Conservation (phyloP, 1,284 basidiomycete genomes). For the Tilletiopsis washingtonensis region DNA sequence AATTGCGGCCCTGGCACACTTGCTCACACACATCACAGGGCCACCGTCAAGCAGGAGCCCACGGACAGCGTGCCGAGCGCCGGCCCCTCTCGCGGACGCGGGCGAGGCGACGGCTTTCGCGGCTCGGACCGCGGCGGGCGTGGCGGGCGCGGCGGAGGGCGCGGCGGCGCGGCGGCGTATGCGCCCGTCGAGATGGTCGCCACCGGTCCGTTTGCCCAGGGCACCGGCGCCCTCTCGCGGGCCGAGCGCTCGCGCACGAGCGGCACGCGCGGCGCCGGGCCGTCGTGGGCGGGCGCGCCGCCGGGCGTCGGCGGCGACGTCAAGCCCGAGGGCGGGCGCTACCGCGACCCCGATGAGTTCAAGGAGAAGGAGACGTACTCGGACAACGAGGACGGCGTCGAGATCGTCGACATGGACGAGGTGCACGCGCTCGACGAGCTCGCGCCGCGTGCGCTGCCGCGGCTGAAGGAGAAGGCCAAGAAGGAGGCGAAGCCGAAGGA, state of each 20-base stretch:
- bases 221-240: slow-evolving; percentile 54
- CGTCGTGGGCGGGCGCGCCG: slow-evolving; percentile 59
- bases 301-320: slow-evolving; percentile 48
- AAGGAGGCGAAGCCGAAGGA: slow-evolving; percentile 46
- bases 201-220: slow-evolving; percentile 78
- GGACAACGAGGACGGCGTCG: slow-evolving; percentile 24
- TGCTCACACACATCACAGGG: no score
- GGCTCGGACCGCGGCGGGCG: no score
- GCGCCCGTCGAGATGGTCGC: slow-evolving; percentile 63
- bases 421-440: slow-evolving; percentile 75
- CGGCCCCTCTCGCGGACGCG: no score
- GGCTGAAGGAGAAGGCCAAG: slow-evolving; percentile 45
- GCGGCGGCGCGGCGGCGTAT: neutral
- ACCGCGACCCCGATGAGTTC: slow-evolving; percentile 27
- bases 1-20: no score
- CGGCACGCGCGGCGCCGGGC: slow-evolving; percentile 69
- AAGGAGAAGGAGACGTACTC: slow-evolving; percentile 25
- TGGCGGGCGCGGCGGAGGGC: neutral
- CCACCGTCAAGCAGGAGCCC: no score
- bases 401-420: slow-evolving; percentile 66
- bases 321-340: slow-evolving; percentile 17
- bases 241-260: slow-evolving; percentile 55
- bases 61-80: no score
- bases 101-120: no score
- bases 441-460: slow-evolving; percentile 70